phyloP scores from a whole-genome alignment of 192 early-diverging fungal species.

The Podila clonocystis region DNA sequence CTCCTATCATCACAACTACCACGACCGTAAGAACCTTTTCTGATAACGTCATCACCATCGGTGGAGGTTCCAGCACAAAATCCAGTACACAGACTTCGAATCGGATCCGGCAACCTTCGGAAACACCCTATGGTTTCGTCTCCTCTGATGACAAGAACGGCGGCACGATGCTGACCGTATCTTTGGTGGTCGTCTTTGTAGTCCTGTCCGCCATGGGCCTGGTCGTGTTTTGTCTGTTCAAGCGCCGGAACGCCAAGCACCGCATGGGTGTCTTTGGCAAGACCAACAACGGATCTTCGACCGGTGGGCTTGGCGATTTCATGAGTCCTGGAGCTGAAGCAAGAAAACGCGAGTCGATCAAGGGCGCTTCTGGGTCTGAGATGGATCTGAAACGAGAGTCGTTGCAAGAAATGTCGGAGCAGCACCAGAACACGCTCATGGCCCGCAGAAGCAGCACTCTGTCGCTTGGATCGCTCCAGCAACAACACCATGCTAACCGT shows the following conservation, averaged over 20 bases:
- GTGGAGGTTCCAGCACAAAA: neutral
- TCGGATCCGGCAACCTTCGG: neutral
- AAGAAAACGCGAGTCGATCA: neutral
- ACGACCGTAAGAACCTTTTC: neutral
- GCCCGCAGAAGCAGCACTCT: slow-evolving; percentile 24
- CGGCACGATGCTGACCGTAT: slow-evolving; percentile 20
- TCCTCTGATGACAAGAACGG: neutral
- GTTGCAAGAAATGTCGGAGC: slow-evolving; percentile 38
- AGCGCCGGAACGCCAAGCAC: slow-evolving; percentile 16
- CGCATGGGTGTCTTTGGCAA: slow-evolving; percentile 7
- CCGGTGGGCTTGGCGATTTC: slow-evolving; percentile 1
- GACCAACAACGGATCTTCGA: neutral
- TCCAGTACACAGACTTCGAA: neutral
- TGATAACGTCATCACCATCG: neutral
- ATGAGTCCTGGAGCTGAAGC: neutral
- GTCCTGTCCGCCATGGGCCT: slow-evolving; percentile 24
- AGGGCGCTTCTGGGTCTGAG: neutral
- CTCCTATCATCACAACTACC: neutral
- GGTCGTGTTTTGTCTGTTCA: slow-evolving; percentile 31
- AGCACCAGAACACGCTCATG: slow-evolving; percentile 14
- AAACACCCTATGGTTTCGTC: neutral
- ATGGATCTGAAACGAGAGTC: slow-evolving; percentile 7
- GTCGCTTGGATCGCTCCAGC: slow-evolving; percentile 12
- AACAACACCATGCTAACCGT: neutral
- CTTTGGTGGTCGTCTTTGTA: slow-evolving; percentile 26